Evolutionary conservation across 2,329 filamentous ascomycete species (phyloP), one percentile per base, ranked within the genome.

Genomic region (Alternaria ethzedia): DNA sequence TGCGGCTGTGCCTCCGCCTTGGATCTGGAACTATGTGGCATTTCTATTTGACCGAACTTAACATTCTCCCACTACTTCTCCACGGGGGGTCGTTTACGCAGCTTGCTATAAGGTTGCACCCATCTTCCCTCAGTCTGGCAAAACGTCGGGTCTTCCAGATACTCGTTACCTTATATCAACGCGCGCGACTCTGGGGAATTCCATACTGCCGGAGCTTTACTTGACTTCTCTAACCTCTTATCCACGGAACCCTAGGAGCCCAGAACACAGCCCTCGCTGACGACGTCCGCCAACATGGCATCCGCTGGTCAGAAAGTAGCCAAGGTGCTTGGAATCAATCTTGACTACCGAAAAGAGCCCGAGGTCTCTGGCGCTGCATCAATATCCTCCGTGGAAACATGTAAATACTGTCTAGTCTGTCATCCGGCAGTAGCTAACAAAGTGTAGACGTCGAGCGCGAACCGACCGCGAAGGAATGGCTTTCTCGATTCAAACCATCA

Each of bases 381-480:
- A 1, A 86, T 91, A 63, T 89, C 93, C 70, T 96, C 94, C 0
- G 84, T 88, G 30, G 63, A 79, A 54, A 75, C 76, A 12, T 79
- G 71, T 72, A 49, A 66, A 70, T 66, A 36, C 6, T 12, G 13
- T 26, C 2, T 6, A 6, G 13, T 13, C 11, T 13, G 3, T 46
- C 10, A 17, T 28, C 12, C n/a, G 12, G 11, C 43, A 11, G 36
- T 15, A 45, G 49, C 57, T 59, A 65, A 63, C 85, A 87, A 51
- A 89, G 92, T 69, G 89, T 87, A 65, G 97, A 96, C 76, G 85
- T 96, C 58, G 95, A 99, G 76, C 86, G 90, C 23, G 91, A 93
- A 65, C 95, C 96, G 0, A 92, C 89, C 3, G 87, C 88, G 0
- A 72, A 79, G 12, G 94, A 97, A 75, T 97, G 89, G 87, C 68